Evolutionary conservation across 768 basidiomycete species (phyloP).

Genomic region (Rickenella mellea): DNA sequence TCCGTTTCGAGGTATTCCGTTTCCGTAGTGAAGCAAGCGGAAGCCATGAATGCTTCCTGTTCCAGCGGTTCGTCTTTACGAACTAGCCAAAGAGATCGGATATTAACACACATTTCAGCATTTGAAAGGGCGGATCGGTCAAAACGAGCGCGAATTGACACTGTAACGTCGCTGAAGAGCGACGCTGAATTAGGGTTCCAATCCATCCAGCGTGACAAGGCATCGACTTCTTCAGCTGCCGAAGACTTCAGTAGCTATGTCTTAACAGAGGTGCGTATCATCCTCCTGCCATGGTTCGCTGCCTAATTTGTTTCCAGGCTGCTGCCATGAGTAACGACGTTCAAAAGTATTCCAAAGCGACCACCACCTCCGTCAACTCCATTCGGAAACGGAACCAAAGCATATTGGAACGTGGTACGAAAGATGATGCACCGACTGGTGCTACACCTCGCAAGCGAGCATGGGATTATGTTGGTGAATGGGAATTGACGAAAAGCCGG

Average conservation of each 20-base stretch:
- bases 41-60: conserved; percentile 33
- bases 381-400: conserved; percentile 15
- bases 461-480: conserved; percentile 62
- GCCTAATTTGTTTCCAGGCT: neutral
- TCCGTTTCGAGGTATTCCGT: neutral
- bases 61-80: too few relatives aligned
- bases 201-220: conserved; percentile 38
- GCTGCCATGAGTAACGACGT: neutral
- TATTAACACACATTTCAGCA: conserved; percentile 25
- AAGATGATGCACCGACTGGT: conserved; percentile 60
- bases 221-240: conserved; percentile 38
- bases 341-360: neutral
- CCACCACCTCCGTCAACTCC: neutral
- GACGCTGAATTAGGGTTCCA: conserved; percentile 45
- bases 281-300: neutral
- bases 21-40: conserved; percentile 31
- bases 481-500: conserved; percentile 61
- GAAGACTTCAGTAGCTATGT: conserved; percentile 34
- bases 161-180: conserved; percentile 36
- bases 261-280: conserved; percentile 39
- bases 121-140: conserved; percentile 51
- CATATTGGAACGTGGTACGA: conserved; percentile 47
- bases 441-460: conserved; percentile 67
- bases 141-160: conserved; percentile 62
- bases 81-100: conserved; percentile 8